These are phyloP conservation scores for Lanzia echinophila DNA, from an alignment of 2,329 filamentous ascomycete genomes.

Conservation along the genomic window DNA sequence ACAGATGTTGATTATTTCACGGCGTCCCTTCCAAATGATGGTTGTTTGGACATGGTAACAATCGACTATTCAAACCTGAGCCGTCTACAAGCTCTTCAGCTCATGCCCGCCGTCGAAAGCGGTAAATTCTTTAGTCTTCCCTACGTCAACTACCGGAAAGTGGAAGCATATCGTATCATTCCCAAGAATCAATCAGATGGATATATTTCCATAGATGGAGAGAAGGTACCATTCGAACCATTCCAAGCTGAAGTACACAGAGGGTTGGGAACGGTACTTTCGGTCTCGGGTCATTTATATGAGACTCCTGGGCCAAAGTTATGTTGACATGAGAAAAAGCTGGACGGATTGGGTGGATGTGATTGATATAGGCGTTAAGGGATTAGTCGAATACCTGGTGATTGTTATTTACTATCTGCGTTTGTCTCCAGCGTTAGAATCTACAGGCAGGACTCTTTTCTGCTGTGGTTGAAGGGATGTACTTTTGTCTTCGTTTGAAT, in stretches of 20 bases:
- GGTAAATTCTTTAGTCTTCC: constrained; percentile 71
- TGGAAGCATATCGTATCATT: constrained; percentile 72
- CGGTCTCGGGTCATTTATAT: constrained; percentile 2
- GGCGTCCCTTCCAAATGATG: constrained; percentile 72
- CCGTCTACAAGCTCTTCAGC: constrained; percentile 55
- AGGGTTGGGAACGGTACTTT: constrained; percentile 63
- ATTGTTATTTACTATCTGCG: too few species aligned
- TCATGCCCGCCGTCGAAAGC: constrained; percentile 63
- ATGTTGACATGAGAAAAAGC: not conserved
- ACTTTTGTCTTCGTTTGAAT: too few species aligned
- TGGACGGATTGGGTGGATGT: not conserved
- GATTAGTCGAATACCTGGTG: not conserved
- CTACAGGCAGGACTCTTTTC: too few species aligned
- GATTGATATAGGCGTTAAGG: not conserved
- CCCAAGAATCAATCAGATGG: constrained; percentile 64
- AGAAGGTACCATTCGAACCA: constrained; percentile 73
- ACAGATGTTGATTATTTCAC: constrained; percentile 80
- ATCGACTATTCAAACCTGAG: constrained; percentile 64
- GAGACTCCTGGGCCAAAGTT: constrained; percentile 1
- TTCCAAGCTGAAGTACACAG: constrained; percentile 85
- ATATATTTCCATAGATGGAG: constrained; percentile 88
- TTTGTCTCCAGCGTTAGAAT: too few species aligned
- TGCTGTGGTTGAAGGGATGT: too few species aligned
- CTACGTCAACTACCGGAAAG: constrained; percentile 71
- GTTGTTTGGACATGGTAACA: constrained; percentile 73